These are phyloP conservation scores for Rutstroemia sp. DNA, from an alignment of 2,329 filamentous ascomycete species.

Conservation along the genomic window DNA sequence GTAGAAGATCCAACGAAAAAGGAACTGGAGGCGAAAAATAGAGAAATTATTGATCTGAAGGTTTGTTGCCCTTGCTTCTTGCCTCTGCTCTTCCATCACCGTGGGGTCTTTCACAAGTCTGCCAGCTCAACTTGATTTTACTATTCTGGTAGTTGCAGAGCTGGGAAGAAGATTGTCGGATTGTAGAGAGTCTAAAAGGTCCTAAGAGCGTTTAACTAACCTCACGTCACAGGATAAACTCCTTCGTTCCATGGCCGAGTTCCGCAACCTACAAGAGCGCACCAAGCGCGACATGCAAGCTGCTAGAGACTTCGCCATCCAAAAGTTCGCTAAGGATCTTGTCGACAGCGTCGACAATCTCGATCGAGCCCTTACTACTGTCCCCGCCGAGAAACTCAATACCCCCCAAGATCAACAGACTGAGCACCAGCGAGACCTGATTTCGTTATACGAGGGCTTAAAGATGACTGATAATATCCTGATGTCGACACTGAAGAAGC, in stretches of 20 bases:
- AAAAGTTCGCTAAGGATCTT: slow-evolving; percentile 88
- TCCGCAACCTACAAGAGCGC: slow-evolving; percentile 95
- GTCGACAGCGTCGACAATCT: slow-evolving; percentile 96
- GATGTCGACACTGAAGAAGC: slow-evolving; percentile 83
- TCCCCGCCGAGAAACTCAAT: slow-evolving; percentile 66
- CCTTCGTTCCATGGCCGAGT: slow-evolving; percentile 89
- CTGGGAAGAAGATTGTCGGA: not conserved
- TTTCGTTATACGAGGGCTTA: slow-evolving; percentile 77
- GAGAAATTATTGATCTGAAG: slow-evolving; percentile 76
- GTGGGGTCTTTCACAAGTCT: not conserved
- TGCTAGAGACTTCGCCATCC: slow-evolving; percentile 88
- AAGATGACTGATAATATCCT: slow-evolving; percentile 93
- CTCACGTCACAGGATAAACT: slow-evolving; percentile 71
- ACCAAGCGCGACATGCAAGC: slow-evolving; percentile 83
- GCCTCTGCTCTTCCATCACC: too few species aligned
- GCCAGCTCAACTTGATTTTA: not conserved
- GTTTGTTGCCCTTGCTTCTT: slow-evolving; percentile 41
- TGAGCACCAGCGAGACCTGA: slow-evolving; percentile 61
- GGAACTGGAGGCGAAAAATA: slow-evolving; percentile 65
- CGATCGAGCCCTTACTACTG: slow-evolving; percentile 79
- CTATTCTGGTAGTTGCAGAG: too few species aligned
- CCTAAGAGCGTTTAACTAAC: slow-evolving; percentile 3
- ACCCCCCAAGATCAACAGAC: slow-evolving; percentile 38
- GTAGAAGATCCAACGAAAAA: slow-evolving; percentile 48
- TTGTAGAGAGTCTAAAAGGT: slow-evolving; percentile 1